phyloP scores from a whole-genome alignment of 2,329 filamentous ascomycete genomes.

The Pestalotiopsis sp. region DNA sequence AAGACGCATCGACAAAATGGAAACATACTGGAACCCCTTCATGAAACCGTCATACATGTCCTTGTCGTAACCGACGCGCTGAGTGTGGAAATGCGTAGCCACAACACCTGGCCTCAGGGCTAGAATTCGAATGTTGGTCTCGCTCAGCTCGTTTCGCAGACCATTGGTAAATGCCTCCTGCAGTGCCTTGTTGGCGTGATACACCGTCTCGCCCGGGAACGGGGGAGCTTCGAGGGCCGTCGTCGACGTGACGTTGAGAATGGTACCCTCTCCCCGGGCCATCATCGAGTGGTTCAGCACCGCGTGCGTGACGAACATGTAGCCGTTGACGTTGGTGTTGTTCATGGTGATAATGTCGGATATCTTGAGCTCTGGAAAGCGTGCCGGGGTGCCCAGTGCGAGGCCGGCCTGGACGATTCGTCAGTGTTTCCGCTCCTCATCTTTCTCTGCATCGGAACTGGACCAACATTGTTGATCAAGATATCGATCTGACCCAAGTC shows the following conservation, averaged over 20 bases:
- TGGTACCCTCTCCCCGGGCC: slow-evolving; percentile 40
- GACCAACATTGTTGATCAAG: slow-evolving; percentile 45
- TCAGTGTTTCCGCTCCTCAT: not conserved
- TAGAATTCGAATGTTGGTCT: slow-evolving; percentile 49
- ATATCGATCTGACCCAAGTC: slow-evolving; percentile 42
- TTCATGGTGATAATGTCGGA: slow-evolving; percentile 46
- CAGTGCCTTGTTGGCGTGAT: slow-evolving; percentile 48
- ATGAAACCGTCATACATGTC: slow-evolving; percentile 45
- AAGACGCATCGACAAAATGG: rapidly evolving
- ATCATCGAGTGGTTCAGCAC: slow-evolving; percentile 47
- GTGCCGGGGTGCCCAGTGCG: slow-evolving; percentile 45
- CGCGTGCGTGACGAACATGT: slow-evolving; percentile 47
- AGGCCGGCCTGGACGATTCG: slow-evolving; percentile 38
- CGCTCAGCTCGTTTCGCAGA: slow-evolving; percentile 47
- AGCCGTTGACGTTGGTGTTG: slow-evolving; percentile 49
- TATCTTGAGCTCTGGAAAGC: slow-evolving; percentile 44
- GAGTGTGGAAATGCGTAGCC: slow-evolving; percentile 49
- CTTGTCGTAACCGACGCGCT: slow-evolving; percentile 45
- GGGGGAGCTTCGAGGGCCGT: slow-evolving; percentile 50
- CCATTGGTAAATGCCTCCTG: slow-evolving; percentile 53
- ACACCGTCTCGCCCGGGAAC: slow-evolving; percentile 50
- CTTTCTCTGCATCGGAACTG: not conserved
- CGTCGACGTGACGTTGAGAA: slow-evolving; percentile 49
- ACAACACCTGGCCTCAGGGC: slow-evolving; percentile 49
- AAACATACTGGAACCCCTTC: slow-evolving; percentile 39